Evolutionary conservation across 768 basidiomycete genomes (phyloP).

Genomic region (Rhizopogon salebrosus): DNA sequence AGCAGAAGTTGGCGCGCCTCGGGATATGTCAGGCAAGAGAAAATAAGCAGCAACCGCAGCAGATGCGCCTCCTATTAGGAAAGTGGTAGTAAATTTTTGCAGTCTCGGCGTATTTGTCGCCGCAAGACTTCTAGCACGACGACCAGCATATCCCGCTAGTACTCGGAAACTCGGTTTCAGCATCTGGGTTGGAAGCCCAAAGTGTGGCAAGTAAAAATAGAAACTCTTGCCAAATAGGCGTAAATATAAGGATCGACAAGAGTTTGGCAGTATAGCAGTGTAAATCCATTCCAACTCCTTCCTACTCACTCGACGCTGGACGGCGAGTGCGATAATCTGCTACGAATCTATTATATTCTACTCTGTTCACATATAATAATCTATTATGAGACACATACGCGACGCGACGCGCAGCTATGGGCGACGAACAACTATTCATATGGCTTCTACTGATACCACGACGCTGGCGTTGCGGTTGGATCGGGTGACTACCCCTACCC

Average conservation of each 20-base stretch:
- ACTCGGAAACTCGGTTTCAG: neutral
- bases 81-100: neutral
- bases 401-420: conserved; percentile 18
- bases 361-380: conserved; percentile 6
- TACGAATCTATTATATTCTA: conserved; percentile 4
- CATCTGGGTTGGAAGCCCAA: conserved; percentile 9
- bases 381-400: conserved; percentile 20
- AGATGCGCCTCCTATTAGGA: conserved; percentile 31
- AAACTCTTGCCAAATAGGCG: conserved; percentile 15
- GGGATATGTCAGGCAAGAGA: conserved; percentile 44
- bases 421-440: conserved; percentile 1
- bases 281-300: no score
- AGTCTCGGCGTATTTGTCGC: neutral
- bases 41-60: conserved; percentile 44
- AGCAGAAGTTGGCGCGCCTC: conserved; percentile 37
- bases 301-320: neutral
- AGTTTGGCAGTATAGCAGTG: no score
- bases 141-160: neutral
- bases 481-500: conserved; percentile 16
- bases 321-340: no score
- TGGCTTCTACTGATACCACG: conserved; percentile 13
- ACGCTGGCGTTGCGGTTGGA: conserved; percentile 27
- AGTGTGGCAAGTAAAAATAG: conserved; percentile 6
- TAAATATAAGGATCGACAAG: conserved; percentile 15
- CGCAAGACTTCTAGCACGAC: neutral